Conservation (phyloP, 2,329 filamentous ascomycete genomes). For the Curvularia verruculosa region DNA sequence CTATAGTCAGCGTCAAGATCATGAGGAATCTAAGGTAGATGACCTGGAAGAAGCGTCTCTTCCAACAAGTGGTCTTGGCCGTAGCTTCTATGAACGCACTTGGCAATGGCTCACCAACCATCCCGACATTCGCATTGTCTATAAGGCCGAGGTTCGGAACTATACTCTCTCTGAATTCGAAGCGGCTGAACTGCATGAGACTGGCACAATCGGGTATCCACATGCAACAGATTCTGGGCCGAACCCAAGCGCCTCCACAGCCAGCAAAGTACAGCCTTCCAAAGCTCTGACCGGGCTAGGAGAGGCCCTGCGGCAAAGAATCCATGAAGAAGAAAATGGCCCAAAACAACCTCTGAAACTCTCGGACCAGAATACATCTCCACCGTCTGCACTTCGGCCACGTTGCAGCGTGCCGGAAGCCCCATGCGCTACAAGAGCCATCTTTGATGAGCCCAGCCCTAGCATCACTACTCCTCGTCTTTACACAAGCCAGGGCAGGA, state of each 20-base stretch:
- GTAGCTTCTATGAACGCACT: conserved; percentile 58
- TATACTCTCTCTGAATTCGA: conserved; percentile 43
- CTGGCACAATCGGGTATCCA: conserved; percentile 8
- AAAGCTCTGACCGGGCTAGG: conserved; percentile 22
- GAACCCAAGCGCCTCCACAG: neutral
- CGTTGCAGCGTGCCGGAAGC: conserved; percentile 22
- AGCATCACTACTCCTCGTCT: conserved; percentile 35
- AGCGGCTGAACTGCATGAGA: conserved; percentile 32
- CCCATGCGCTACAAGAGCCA: conserved; percentile 14
- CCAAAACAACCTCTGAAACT: neutral
- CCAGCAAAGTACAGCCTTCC: conserved; percentile 14
- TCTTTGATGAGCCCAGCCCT: conserved; percentile 36
- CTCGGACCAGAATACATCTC: neutral
- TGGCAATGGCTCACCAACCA: conserved; percentile 65
- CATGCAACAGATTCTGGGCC: neutral
- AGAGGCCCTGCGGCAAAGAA: conserved; percentile 28
- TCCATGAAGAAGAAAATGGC: conserved; percentile 16
- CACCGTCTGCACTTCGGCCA: conserved; percentile 3
- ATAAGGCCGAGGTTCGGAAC: conserved; percentile 46
- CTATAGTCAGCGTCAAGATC: conserved; percentile 34
- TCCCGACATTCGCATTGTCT: conserved; percentile 61
- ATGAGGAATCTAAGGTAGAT: neutral
- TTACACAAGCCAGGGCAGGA: conserved; percentile 60
- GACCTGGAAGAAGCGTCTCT: neutral
- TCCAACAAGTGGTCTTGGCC: conserved; percentile 18